Percentiles rank a stretch among this genome's conserved stretches.
Evolutionary conservation across 73 alveolate genomes (phyloP).

Genomic region (Symbiodinium natans): DNA sequence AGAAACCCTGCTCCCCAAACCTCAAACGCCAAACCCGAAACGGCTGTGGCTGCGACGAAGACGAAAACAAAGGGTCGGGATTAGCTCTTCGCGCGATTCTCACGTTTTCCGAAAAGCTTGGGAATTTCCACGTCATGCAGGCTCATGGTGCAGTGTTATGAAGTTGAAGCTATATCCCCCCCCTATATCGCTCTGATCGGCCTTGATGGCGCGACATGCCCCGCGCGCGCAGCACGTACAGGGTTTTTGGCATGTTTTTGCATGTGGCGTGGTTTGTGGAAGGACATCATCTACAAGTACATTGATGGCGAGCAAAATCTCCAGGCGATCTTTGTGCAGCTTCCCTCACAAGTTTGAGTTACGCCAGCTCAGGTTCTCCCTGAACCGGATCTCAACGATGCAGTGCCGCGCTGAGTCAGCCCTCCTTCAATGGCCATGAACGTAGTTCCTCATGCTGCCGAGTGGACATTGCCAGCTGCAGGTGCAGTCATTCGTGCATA

Average conservation of each 20-base stretch:
- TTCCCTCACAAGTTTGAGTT: not conserved
- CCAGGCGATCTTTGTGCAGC: not conserved
- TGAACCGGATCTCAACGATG: slow-evolving; percentile 88
- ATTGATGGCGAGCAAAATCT: slow-evolving; percentile 87
- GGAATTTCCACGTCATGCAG: too few species aligned
- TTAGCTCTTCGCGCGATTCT: too few species aligned
- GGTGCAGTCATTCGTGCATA: slow-evolving; percentile 91
- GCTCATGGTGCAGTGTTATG: too few species aligned
- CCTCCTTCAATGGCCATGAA: not conserved
- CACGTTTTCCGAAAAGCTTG: too few species aligned
- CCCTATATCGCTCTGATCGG: too few species aligned
- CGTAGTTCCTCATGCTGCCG: too few species aligned
- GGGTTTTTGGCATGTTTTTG: not conserved
- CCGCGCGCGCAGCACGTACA: too few species aligned
- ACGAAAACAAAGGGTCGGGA: not conserved
- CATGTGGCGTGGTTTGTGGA: not conserved
- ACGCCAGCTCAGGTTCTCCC: slow-evolving; percentile 35
- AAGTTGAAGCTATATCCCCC: too few species aligned
- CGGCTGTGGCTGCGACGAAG: not conserved
- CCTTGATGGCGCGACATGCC: too few species aligned
- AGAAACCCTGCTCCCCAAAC: not conserved
- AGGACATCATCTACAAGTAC: slow-evolving; percentile 94
- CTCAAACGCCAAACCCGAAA: not conserved
- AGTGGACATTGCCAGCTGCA: not conserved
- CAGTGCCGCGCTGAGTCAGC: slow-evolving; percentile 64